Base-by-base conservation (phyloP, 2,329 filamentous ascomycete genomes). In the Thermochaetoides dissita region DNA sequence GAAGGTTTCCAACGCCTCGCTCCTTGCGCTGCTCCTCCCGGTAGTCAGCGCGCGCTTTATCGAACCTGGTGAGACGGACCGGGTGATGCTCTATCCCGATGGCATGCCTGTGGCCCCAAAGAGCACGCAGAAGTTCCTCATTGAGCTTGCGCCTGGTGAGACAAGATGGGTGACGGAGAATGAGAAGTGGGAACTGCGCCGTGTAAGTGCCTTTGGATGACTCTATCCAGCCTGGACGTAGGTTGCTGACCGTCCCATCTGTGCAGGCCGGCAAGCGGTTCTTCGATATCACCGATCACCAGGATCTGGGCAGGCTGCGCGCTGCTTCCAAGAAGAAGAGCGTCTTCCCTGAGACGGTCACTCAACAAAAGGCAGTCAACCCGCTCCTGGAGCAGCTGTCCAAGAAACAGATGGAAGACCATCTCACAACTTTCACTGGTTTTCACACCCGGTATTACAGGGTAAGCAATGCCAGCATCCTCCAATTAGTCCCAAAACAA, bases 131-230 rank as follows among this genome's bases (percentile, higher is more conserved):
- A 69, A 69, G 52, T 91, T 74, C 60, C 70, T 94, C 37, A 79
- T 98, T 49, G 88, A 96, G 66, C 70, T 91, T 28, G 73, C 76
- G n/a, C 86, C 86, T 3, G 86, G 84, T 43, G 72, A 89, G 58
- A 88, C 80, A 24, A 68, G 73, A 69, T 91, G 84, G 83, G 81
- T 95, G 30, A 93, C 85, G 0, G 89, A 96, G 55, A 84, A 94
- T 32, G 79, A 95, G 66, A 98, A 96, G 64, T 95, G 89, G 87
- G 79, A 81, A 61, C 66, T 96, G 49, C 80, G 83, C 56, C 72
- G 86, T 52, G 87, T 93, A 72, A 44, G 76, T 64, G 36, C 41
- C 5, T 36, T 48, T 37, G 4, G 24, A 17, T 37, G 12, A 28
- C 28, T 4, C 3, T 3, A 34, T 30, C 29, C 6, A 36, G 7